A percentile compares a stretch with the other conserved stretches of the same genome.
phyloP scores from a whole-genome alignment of 1,284 basidiomycete genomes.

The Cryptococcus jaspeensis region DNA sequence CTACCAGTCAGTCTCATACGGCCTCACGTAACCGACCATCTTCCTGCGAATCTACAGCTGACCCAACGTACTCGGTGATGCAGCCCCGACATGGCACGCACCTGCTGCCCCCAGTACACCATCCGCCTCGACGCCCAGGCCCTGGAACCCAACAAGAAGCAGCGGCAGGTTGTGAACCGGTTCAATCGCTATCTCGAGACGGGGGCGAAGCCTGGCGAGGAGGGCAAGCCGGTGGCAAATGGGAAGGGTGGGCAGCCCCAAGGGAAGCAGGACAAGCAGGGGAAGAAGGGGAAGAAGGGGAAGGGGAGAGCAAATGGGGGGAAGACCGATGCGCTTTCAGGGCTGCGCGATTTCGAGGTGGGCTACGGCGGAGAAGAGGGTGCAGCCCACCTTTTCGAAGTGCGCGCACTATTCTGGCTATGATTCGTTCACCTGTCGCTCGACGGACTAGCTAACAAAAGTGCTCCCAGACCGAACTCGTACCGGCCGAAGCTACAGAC shows the following conservation, averaged over 20 bases:
- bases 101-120: slow-evolving; percentile 91
- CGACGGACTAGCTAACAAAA: neutral
- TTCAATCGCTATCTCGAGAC: slow-evolving; percentile 62
- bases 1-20: slow-evolving; percentile 39
- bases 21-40: neutral
- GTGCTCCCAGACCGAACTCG: slow-evolving; percentile 62
- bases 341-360: slow-evolving; percentile 33
- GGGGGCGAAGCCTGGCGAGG: slow-evolving; percentile 19
- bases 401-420: slow-evolving; percentile 9
- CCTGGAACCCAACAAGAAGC: slow-evolving; percentile 76
- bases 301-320: slow-evolving; percentile 34
- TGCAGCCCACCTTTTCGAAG: slow-evolving; percentile 32
- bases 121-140: slow-evolving; percentile 74
- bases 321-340: slow-evolving; percentile 27
- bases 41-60: neutral
- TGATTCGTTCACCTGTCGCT: too few species aligned
- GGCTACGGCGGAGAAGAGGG: slow-evolving; percentile 22
- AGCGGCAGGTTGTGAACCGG: slow-evolving; percentile 67
- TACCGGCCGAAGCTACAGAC: slow-evolving; percentile 68
- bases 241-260: neutral
- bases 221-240: neutral
- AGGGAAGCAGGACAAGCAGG: slow-evolving; percentile 6
- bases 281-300: slow-evolving; percentile 23
- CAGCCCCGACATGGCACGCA: slow-evolving; percentile 74
- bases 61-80: slow-evolving; percentile 49